These are phyloP conservation scores for Chrysanthemum makinoi DNA, from an alignment of 129 eudicot species.

Conservation along the genomic window DNA sequence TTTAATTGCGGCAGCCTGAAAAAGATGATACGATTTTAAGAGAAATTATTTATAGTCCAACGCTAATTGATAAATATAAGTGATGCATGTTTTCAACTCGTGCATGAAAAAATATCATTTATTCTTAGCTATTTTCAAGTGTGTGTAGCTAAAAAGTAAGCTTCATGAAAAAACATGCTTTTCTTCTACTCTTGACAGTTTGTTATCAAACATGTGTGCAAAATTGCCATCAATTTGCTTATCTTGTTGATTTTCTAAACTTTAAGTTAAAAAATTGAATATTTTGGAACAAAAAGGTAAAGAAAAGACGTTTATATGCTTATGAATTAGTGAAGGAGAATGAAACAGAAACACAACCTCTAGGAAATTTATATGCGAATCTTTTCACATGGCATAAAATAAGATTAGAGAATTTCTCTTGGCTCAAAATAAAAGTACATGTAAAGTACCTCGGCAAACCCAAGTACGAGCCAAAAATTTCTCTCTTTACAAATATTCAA, in stretches of 20 bases:
- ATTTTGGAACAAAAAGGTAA: not conserved
- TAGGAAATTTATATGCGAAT: slow-evolving; percentile 20
- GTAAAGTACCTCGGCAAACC: not conserved
- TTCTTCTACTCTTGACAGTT: too few relatives aligned
- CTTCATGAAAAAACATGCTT: too few relatives aligned
- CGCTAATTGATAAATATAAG: too few relatives aligned
- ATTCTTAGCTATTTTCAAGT: too few relatives aligned
- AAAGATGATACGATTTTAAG: not conserved
- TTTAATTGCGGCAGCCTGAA: not conserved
- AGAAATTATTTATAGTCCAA: too few relatives aligned
- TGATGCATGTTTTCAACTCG: too few relatives aligned
- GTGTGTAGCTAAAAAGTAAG: too few relatives aligned
- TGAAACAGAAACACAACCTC: slow-evolving; percentile 14
- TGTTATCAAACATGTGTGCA: not conserved
- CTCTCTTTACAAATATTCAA: too few relatives aligned
- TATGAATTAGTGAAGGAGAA: not conserved
- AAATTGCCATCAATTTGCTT: not conserved
- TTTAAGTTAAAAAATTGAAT: not conserved
- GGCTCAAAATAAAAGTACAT: not conserved
- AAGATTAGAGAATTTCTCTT: not conserved
- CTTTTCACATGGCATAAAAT: slow-evolving; percentile 8
- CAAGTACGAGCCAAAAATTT: not conserved
- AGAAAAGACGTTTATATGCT: not conserved
- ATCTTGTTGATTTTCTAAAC: not conserved
- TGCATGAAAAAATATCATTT: too few relatives aligned